A percentile compares a stretch with the other conserved stretches of the same genome.
These are phyloP conservation scores for Glycyrrhiza uralensis DNA, from an alignment of 306 rosid species.

Conservation along the genomic window DNA sequence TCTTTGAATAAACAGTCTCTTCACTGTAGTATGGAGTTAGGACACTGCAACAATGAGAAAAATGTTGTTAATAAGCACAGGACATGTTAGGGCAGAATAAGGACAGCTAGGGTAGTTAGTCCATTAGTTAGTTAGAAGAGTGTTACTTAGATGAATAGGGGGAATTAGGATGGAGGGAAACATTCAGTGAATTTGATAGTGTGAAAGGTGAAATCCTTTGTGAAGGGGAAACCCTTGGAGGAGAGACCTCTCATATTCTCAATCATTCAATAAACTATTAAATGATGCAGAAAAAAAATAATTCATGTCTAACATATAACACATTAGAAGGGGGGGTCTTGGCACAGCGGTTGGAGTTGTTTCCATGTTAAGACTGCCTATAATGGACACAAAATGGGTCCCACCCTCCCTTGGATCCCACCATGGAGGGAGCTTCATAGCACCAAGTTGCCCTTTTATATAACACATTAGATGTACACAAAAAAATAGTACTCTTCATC, in stretches of 20 bases:
- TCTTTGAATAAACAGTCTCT: constrained; percentile 91
- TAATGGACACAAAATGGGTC: neutral
- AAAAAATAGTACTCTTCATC: neutral
- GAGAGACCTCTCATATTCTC: neutral
- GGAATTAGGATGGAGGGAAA: neutral
- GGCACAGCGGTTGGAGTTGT: neutral
- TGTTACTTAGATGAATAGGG: neutral
- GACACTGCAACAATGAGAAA: constrained; percentile 55
- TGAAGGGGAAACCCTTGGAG: neutral
- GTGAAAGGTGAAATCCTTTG: neutral
- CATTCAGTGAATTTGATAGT: neutral
- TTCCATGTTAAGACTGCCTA: neutral
- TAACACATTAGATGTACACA: neutral
- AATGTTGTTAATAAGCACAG: neutral
- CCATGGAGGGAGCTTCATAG: neutral
- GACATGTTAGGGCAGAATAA: constrained; percentile 8
- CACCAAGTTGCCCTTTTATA: neutral
- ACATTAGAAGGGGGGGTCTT: neutral
- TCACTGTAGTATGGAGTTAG: constrained; percentile 97
- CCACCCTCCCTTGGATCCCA: neutral
- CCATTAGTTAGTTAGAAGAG: neutral
- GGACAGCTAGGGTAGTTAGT: neutral
- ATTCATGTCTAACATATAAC: neutral
- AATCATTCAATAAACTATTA: neutral
- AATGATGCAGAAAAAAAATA: neutral